Conservation (phyloP, 23 red algal genomes). For the Gracilaria domingensis region DNA sequence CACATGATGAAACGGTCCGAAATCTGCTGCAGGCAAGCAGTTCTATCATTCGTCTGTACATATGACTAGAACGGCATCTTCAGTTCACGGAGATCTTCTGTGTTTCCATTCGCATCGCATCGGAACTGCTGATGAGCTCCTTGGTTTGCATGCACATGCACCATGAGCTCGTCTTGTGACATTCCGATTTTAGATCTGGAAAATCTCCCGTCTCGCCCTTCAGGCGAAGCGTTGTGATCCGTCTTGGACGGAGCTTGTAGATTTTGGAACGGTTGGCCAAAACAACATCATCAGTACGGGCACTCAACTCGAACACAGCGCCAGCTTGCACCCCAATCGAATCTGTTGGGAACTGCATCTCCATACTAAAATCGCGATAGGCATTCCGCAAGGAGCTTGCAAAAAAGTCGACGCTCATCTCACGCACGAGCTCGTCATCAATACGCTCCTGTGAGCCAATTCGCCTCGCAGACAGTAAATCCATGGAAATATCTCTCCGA, state of each 20-base stretch:
- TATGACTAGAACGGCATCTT: constrained; percentile 34
- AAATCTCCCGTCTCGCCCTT: constrained; percentile 16
- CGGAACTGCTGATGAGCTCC: constrained; percentile 18
- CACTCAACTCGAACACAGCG: constrained; percentile 37
- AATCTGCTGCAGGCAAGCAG: neutral
- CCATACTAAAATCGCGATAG: constrained; percentile 62
- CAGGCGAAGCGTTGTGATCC: neutral
- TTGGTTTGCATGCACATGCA: constrained; percentile 44
- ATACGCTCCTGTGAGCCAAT: constrained; percentile 19
- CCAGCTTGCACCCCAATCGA: constrained; percentile 11
- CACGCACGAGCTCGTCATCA: constrained; percentile 43
- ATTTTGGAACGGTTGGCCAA: constrained; percentile 7
- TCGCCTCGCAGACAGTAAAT: constrained; percentile 26
- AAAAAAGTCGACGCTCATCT: constrained; percentile 76
- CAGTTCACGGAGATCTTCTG: constrained; percentile 68
- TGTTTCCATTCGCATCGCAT: constrained; percentile 51
- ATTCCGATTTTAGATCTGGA: constrained; percentile 43
- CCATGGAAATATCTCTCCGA: constrained; percentile 63
- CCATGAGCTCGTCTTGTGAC: constrained; percentile 69
- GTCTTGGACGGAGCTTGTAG: neutral
- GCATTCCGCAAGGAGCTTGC: constrained; percentile 48
- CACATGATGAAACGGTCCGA: neutral
- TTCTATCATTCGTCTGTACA: constrained; percentile 6
- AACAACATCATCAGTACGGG: constrained; percentile 43
- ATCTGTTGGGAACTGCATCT: constrained; percentile 63